Evolutionary conservation across 2,329 filamentous ascomycete genomes (phyloP), one percentile per base, ranked within the genome.

Genomic region (Daldinia sp.): DNA sequence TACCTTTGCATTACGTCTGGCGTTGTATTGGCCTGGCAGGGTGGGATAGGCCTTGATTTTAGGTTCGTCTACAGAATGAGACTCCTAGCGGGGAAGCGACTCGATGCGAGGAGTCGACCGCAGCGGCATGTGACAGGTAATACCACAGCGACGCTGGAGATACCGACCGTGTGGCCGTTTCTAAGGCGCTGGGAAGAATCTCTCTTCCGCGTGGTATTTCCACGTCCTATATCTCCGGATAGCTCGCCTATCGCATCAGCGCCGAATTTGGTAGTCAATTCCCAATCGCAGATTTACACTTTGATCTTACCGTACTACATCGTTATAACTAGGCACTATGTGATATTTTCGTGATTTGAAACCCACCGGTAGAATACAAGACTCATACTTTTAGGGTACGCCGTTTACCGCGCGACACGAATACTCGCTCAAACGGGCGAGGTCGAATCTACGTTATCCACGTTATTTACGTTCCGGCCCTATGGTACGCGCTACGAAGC

Each of bases 1-100:
- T 69, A 67, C 67, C 66, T 71, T 68, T 69, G 72, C 73, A 75
- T 75, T 66, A 69, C 67, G 62, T 65, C 56, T 54, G 72, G 71
- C 69, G 71, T 73, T 71, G 63, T 64, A 53, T 64, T 50, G 63
- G 60, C 65, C 67, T 63, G 56, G 51, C 66, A 71, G 71, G 71
- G 63, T 61, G 66, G 65, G 51, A 69, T 49, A 53, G 65, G 49
- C 23, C 55, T 68, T 55, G 30, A 45, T 54, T n/a, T 67, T 53
- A 37, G 21, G 17, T 56, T 67, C 32, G 53, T 21, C 25, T 15
- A n/a, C 21, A 37, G 19, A 37, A 32, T 34, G 59, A 53, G 34
- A 45, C 17, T 25, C 13, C 10, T n/a, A 9, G 45, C 45, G 6
- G 27, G 15, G 25, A 30, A 19, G 25, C n/a, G 10, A 25, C 17